A percentile compares a stretch with the other conserved stretches of the same genome.
phyloP scores from a whole-genome alignment of 805 yeast species.

The baker's yeast (Saccharomyces cerevisiae) region DNA sequence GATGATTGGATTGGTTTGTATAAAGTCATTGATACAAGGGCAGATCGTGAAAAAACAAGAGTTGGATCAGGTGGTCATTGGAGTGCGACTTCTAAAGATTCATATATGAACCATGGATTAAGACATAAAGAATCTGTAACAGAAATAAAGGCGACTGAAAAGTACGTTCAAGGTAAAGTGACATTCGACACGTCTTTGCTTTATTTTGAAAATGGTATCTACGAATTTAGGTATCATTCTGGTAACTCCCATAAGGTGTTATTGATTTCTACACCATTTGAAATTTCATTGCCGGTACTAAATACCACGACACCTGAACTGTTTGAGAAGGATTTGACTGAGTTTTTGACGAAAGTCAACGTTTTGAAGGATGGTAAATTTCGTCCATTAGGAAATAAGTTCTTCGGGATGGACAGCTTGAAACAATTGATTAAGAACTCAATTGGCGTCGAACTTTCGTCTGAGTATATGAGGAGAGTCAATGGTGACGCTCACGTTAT shows the following conservation, averaged over 20 bases:
- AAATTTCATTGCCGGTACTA: constrained; percentile 39
- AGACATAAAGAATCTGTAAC: neutral
- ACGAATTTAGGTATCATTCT: constrained; percentile 66
- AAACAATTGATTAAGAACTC: constrained; percentile 28
- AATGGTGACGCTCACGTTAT: constrained; percentile 26
- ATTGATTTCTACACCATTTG: constrained; percentile 57
- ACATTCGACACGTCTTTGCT: constrained; percentile 42
- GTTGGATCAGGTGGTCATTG: constrained; percentile 62
- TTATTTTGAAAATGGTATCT: constrained; percentile 61
- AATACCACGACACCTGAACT: constrained; percentile 20
- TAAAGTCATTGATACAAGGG: constrained; percentile 50
- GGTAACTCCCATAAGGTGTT: constrained; percentile 64
- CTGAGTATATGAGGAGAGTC: constrained; percentile 26
- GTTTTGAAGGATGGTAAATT: constrained; percentile 20
- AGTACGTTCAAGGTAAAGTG: constrained; percentile 37
- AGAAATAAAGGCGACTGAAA: constrained; percentile 8
- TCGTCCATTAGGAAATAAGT: constrained; percentile 17
- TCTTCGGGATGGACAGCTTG: constrained; percentile 18
- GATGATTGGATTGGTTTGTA: constrained; percentile 76
- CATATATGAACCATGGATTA: constrained; percentile 23
- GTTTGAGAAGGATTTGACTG: constrained; percentile 15
- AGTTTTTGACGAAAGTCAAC: constrained; percentile 16
- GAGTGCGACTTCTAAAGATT: constrained; percentile 38
- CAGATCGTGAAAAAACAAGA: constrained; percentile 46
- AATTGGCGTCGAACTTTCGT: constrained; percentile 31